Evolutionary conservation across 139 green algal species (phyloP).

Genomic region (Picochlorum sp.): DNA sequence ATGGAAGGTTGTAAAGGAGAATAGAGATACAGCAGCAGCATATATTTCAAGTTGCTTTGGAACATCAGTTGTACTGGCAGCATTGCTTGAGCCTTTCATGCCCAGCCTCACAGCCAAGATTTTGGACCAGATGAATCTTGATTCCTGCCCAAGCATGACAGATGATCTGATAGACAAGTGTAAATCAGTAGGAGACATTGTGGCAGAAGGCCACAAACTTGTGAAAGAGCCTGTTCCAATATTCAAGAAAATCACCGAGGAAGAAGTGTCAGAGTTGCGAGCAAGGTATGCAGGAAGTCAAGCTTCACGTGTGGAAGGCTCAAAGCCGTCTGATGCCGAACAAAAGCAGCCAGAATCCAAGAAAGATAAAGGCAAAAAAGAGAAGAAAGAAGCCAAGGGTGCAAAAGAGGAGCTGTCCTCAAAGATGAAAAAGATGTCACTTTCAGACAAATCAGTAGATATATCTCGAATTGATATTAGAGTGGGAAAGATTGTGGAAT

Average conservation of each 20-base stretch:
- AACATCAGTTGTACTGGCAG: constrained; percentile 69
- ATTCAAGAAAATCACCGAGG: constrained; percentile 46
- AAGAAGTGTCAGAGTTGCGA: constrained; percentile 30
- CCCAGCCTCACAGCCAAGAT: constrained; percentile 66
- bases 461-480: constrained; percentile 66
- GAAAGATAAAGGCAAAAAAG: not conserved
- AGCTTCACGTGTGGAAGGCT: constrained; percentile 8
- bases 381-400: constrained; percentile 38
- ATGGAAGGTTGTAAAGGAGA: constrained; percentile 48
- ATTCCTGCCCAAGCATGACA: constrained; percentile 35
- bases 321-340: not conserved
- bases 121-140: constrained; percentile 38
- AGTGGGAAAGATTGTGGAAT: constrained; percentile 61
- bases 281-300: constrained; percentile 31
- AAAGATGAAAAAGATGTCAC: not conserved
- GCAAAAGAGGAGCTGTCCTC: constrained; percentile 15
- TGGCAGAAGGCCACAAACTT: not conserved
- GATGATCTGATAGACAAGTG: constrained; percentile 15
- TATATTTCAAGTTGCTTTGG: constrained; percentile 57
- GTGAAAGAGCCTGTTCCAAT: constrained; percentile 36
- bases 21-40: constrained; percentile 19
- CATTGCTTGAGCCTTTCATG: constrained; percentile 88
- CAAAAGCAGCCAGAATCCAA: not conserved
- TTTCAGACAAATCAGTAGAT: constrained; percentile 24
- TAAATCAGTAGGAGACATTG: no score